Evolutionary conservation across 2,329 filamentous ascomycete species (phyloP), one percentile per base, ranked within the genome.

Genomic region (Emmonsiellopsis sp.): DNA sequence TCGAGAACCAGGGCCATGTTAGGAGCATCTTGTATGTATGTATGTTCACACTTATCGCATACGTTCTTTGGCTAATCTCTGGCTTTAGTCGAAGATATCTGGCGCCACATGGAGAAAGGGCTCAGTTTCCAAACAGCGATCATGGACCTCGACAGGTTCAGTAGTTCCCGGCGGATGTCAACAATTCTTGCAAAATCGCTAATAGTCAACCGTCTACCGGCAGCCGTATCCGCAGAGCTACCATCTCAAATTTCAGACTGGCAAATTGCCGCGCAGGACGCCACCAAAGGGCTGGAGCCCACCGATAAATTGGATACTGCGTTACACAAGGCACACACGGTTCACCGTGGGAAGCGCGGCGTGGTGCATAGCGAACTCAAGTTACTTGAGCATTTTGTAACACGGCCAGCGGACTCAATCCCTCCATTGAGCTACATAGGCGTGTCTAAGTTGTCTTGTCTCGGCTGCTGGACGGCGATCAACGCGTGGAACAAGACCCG

Each of bases 61-160:
- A 40, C 7, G 15, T 69, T 15, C 37, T 40, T 40, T 40, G 3
- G 15, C 37, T 40, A 40, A 40, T 40, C 37, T 40, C 37, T 15
- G 37, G 7, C 37, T 40, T 40, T 40, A 40, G 37, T 40, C 37
- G 37, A 40, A 40, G 37, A 40, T 40, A 40, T 15, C 37, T 40
- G 37, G 37, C 37, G 37, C 7, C 37, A 40, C 37, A 40, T 40
- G 4, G 37, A 40, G 37, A 40, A 40, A 15, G 7, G 37, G 3
- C 37, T 40, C 37, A 15, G 11, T 40, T 15, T 40, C 15, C 37
- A 40, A 6, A 40, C 37, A 40, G 37, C 37, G 37, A 40, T 40
- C 3, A 40, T 40, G 37, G 37, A 40, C 37, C 37, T 40, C 7
- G 7, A 40, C 15, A 40, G 37, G 7, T 40, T 40, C 37, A 15